Evolutionary conservation across 345 rosid genomes (phyloP).

Genomic region (Gossypium rotundifolium): DNA sequence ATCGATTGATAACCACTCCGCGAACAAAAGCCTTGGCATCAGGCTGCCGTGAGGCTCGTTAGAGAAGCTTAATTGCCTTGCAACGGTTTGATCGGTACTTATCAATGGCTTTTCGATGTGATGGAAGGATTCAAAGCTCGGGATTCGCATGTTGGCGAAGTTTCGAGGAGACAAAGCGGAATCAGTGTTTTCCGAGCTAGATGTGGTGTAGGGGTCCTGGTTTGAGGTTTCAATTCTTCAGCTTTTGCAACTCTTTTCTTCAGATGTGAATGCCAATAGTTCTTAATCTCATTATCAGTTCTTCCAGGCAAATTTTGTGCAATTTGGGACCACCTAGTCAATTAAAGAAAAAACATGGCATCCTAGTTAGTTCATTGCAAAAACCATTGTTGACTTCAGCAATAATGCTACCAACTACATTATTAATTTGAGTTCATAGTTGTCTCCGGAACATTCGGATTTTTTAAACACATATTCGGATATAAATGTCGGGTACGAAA

Average conservation of each 20-base stretch:
- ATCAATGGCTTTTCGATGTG: conserved; percentile 18
- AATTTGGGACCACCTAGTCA: conserved; percentile 79
- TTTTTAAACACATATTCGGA: too few species aligned
- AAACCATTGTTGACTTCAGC: background rate
- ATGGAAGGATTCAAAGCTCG: conserved; percentile 20
- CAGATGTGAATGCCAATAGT: conserved; percentile 82
- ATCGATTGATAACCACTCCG: conserved; percentile 62
- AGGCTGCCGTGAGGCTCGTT: conserved; percentile 11
- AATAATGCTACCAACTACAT: background rate
- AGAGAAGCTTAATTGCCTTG: conserved; percentile 17
- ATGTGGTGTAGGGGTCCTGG: conserved; percentile 21
- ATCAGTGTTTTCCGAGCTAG: conserved; percentile 33
- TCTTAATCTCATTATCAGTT: conserved; percentile 93
- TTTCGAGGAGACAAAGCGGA: conserved; percentile 25
- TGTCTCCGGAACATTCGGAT: too few species aligned
- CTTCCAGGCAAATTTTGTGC: conserved; percentile 87
- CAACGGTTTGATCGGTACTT: conserved; percentile 13
- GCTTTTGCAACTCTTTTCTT: conserved; percentile 55
- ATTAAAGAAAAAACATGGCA: background rate
- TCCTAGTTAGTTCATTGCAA: background rate
- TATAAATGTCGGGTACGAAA: background rate
- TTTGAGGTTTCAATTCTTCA: conserved; percentile 29
- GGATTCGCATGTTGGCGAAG: conserved; percentile 12
- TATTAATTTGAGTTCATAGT: background rate
- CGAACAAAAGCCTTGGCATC: conserved; percentile 57